phyloP scores from a whole-genome alignment of 495 filamentous ascomycete genomes.

The Penicillium bovifimosum region DNA sequence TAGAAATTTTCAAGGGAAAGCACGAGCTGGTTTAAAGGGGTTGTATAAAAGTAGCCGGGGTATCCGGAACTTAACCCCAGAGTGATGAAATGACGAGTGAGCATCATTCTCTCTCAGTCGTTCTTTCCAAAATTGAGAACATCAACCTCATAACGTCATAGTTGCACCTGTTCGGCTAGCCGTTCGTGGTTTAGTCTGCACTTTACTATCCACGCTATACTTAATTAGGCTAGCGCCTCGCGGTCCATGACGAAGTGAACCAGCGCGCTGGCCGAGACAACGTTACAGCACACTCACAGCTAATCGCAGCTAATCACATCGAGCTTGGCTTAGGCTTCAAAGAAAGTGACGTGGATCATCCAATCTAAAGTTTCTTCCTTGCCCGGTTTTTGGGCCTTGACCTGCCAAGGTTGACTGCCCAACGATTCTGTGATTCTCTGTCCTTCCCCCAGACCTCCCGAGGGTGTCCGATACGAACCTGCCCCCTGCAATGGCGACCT shows the following conservation, averaged over 20 bases:
- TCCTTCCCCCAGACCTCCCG: not conserved
- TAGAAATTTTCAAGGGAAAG: not conserved
- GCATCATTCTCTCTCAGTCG: constrained; percentile 9
- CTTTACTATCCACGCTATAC: constrained; percentile 14
- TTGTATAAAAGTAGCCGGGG: constrained; percentile 7
- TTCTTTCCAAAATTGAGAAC: constrained; percentile 3
- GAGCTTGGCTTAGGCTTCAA: not conserved
- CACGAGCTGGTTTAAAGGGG: not conserved
- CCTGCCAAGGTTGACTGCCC: not conserved
- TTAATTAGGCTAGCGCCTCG: constrained; percentile 16
- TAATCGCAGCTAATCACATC: not conserved
- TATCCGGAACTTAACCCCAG: constrained; percentile 9
- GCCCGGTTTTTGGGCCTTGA: no score
- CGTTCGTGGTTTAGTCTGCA: constrained; percentile 16
- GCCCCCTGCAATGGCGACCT: constrained; percentile 57
- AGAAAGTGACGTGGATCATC: constrained; percentile 25
- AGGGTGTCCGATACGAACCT: not conserved
- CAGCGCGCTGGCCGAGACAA: constrained; percentile 7
- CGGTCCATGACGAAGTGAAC: constrained; percentile 35
- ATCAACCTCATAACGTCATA: constrained; percentile 32
- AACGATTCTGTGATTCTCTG: not conserved
- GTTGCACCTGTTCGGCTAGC: constrained; percentile 23
- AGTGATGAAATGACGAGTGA: constrained; percentile 8
- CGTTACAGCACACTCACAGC: constrained; percentile 18
- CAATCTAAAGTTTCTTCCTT: not conserved